Percentiles rank a stretch among this genome's conserved stretches.
These are phyloP conservation scores for Talaromyces amestolkiae DNA, from an alignment of 2,329 filamentous ascomycete species.

Conservation along the genomic window DNA sequence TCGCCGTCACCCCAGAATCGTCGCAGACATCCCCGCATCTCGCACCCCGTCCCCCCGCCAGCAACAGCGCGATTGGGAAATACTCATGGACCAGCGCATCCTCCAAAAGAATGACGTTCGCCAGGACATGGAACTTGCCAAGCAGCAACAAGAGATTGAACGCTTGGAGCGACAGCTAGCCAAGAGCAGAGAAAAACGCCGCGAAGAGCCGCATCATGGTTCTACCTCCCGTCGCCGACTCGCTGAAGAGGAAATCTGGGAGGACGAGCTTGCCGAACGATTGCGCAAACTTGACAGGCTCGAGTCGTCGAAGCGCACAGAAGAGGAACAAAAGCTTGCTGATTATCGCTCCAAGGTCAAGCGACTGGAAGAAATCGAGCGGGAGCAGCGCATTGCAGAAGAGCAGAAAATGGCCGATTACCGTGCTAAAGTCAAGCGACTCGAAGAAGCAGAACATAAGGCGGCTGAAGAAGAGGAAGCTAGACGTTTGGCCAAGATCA, in stretches of 20 bases:
- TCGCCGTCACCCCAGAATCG: conserved; percentile 26
- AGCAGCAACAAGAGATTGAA: conserved; percentile 38
- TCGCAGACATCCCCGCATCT: conserved; percentile 13
- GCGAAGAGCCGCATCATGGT: conserved; percentile 22
- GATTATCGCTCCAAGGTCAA: conserved; percentile 22
- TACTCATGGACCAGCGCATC: conserved; percentile 34
- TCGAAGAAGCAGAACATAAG: conserved; percentile 44
- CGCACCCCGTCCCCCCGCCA: conserved; percentile 22
- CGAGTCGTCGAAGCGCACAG: conserved; percentile 44
- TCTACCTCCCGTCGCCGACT: conserved; percentile 21
- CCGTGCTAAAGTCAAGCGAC: conserved; percentile 25
- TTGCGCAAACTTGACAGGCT: conserved; percentile 36
- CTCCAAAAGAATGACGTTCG: conserved; percentile 35
- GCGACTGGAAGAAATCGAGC: conserved; percentile 26
- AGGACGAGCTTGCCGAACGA: conserved; percentile 42
- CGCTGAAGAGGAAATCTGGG: conserved; percentile 42
- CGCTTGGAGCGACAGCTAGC: conserved; percentile 35
- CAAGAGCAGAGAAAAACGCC: conserved; percentile 22
- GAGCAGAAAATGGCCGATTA: conserved; percentile 22
- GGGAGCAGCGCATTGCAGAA: conserved; percentile 24
- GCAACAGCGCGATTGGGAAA: conserved; percentile 34
- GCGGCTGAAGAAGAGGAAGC: conserved; percentile 20
- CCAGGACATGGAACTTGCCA: conserved; percentile 36
- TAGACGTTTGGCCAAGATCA: conserved; percentile 20
- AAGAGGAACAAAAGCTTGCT: conserved; percentile 21